Evolutionary conservation across 345 rosid genomes (phyloP).

Genomic region (Euclidium syriacum): DNA sequence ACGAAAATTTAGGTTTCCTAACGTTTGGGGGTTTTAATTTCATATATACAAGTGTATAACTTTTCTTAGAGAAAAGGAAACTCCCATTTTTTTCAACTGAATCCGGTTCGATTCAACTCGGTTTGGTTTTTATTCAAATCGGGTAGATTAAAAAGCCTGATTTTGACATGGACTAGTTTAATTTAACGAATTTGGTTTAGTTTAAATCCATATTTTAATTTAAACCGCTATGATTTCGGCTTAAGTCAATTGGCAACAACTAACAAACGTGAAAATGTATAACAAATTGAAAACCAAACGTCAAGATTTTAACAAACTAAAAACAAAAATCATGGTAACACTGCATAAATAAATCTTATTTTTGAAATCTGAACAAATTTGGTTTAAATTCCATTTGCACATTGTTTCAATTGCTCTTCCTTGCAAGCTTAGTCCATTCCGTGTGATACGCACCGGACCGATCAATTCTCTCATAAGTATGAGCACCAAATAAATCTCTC

Average conservation of each 20-base stretch:
- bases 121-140: too few relatives aligned
- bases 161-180: too few relatives aligned
- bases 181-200: too few relatives aligned
- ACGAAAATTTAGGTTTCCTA: slow-evolving; percentile 18
- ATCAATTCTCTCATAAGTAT: slow-evolving; percentile 91
- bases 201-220: too few relatives aligned
- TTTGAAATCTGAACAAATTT: slow-evolving; percentile 22
- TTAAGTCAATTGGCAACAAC: too few relatives aligned
- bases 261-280: background rate
- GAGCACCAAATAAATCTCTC: slow-evolving; percentile 97
- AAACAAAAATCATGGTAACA: slow-evolving; percentile 2
- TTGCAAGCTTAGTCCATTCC: slow-evolving; percentile 86
- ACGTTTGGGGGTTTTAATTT: too few relatives aligned
- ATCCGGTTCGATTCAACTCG: too few relatives aligned
- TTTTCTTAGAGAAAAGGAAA: too few relatives aligned
- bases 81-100: too few relatives aligned
- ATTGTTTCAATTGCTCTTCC: slow-evolving; percentile 41
- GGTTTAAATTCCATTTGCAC: background rate
- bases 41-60: too few relatives aligned
- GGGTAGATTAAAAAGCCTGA: too few relatives aligned
- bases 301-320: background rate
- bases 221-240: too few relatives aligned
- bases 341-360: slow-evolving; percentile 21
- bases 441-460: slow-evolving; percentile 77
- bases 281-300: background rate